These are phyloP conservation scores for Ganoderma leucocontextum DNA, from an alignment of 1,284 basidiomycete genomes.

Conservation along the genomic window DNA sequence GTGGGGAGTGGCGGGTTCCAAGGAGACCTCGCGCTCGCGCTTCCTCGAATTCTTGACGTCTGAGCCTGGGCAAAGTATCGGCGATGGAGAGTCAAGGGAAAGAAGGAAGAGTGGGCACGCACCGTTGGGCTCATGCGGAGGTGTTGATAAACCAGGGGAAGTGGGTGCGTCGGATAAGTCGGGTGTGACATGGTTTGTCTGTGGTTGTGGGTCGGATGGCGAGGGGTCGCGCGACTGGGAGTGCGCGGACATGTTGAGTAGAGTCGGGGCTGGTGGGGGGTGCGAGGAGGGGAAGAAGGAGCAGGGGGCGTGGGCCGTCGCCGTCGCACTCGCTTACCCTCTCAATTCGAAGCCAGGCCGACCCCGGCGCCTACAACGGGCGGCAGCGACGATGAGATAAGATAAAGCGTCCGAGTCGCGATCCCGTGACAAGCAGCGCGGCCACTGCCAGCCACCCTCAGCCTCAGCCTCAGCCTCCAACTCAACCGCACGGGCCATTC, in stretches of 20 bases:
- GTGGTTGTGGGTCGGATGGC: constrained; percentile 10
- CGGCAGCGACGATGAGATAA: constrained; percentile 27
- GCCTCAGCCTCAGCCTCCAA: not conserved
- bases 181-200: not conserved
- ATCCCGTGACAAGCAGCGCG: constrained; percentile 1
- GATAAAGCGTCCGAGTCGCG: constrained; percentile 17
- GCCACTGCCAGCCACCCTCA: not conserved
- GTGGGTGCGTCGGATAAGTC: not conserved
- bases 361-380: constrained; percentile 20
- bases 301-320: constrained; percentile 25
- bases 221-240: not conserved
- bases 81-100: not conserved
- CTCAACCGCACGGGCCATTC: not conserved
- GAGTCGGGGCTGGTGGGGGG: not conserved
- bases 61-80: not conserved
- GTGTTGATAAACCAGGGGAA: constrained; percentile 21
- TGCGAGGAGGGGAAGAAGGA: not conserved
- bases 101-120: constrained; percentile 5
- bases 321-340: constrained; percentile 29
- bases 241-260: constrained; percentile 17
- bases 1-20: constrained; percentile 69
- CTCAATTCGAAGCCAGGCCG: not conserved
- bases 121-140: constrained; percentile 28
- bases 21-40: constrained; percentile 76
- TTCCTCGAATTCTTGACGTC: constrained; percentile 49